These are phyloP conservation scores for Mycena alexandri DNA, from an alignment of 768 basidiomycete species.

Conservation along the genomic window DNA sequence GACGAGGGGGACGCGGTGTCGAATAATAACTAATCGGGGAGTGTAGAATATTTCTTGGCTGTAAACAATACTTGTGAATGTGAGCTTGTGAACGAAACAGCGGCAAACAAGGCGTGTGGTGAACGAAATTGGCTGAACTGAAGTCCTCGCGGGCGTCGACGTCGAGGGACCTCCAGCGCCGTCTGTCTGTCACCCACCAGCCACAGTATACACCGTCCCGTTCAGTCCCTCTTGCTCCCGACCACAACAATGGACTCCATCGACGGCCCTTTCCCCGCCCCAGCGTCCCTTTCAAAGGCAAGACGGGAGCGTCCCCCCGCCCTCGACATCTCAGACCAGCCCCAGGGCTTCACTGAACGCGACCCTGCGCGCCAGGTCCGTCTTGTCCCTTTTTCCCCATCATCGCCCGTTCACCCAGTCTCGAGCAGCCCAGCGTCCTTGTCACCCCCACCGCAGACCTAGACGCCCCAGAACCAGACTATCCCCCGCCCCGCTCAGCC, in stretches of 20 bases:
- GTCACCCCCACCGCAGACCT: constrained; percentile 58
- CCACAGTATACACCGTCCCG: too few relatives aligned
- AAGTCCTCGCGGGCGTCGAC: too few relatives aligned
- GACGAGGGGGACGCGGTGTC: constrained; percentile 13
- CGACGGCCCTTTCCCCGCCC: constrained; percentile 14
- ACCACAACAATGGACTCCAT: constrained; percentile 25
- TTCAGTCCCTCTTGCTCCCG: background rate
- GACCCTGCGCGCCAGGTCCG: constrained; percentile 52
- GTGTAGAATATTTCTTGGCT: constrained; percentile 1
- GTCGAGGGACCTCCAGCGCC: too few relatives aligned
- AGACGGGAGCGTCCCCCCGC: constrained; percentile 64
- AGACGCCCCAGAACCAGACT: constrained; percentile 59
- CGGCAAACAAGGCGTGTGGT: too few relatives aligned
- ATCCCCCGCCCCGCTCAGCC: constrained; percentile 69
- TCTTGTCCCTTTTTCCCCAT: constrained; percentile 39
- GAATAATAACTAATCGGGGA: constrained; percentile 22
- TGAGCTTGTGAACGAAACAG: too few relatives aligned
- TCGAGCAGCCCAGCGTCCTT: constrained; percentile 60
- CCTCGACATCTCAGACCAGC: constrained; percentile 58
- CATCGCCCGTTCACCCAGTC: constrained; percentile 39
- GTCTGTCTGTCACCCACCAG: too few relatives aligned
- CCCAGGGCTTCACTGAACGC: constrained; percentile 45
- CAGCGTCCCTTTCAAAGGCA: constrained; percentile 47
- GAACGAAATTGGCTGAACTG: too few relatives aligned
- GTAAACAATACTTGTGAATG: background rate